Evolutionary conservation across 2,329 filamentous ascomycete species (phyloP), one percentile per base, ranked within the genome.

Genomic region (Aspergillus spinulosporus): DNA sequence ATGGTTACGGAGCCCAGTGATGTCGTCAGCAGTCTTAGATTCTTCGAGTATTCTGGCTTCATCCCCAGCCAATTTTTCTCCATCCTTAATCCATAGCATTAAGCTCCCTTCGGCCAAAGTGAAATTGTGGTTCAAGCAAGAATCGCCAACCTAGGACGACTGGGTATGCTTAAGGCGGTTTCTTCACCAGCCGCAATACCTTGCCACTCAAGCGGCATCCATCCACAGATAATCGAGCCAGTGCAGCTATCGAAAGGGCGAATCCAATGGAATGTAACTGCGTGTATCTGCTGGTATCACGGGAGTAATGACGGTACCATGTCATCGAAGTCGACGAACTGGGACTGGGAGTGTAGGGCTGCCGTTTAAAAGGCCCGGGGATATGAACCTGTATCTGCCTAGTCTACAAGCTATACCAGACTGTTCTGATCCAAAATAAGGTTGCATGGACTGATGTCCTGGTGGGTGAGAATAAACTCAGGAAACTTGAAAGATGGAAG

Each of bases 341-440:
- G 7, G 5, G 31, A 15, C 39, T 46, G 5, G 43, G 42, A 49
- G 62, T 59, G 21, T 36, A 65, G 47, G 15, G 63, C 59, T 37
- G 60, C 61, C 9, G 31, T 62, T 53, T 64, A 60, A 48, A 67
- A 64, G 7, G 42, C 64, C 21, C 60, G 61, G n/a, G 64, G 63
- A 59, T 67, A 68, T 37, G 64, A 56, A 56, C 60, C 59, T 6
- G 64, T 53, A 59, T 62, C 4, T 40, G 57, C 60, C 64, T 62
- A 63, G 43, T 64, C 62, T 34, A 62, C 32, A 14, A 62, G 21
- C 58, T 58, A 64, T 28, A 59, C 45, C n/a, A 56, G 11, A 28
- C 44, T 58, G 46, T 59, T 5, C 6, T 31, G 9, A 28, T 62
- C 60, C 32, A 62, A 31, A 21, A 65, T 60, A 12, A 66, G 46